Conservation (phyloP, 2,329 filamentous ascomycete genomes). For the Pestalotiopsis fici region DNA sequence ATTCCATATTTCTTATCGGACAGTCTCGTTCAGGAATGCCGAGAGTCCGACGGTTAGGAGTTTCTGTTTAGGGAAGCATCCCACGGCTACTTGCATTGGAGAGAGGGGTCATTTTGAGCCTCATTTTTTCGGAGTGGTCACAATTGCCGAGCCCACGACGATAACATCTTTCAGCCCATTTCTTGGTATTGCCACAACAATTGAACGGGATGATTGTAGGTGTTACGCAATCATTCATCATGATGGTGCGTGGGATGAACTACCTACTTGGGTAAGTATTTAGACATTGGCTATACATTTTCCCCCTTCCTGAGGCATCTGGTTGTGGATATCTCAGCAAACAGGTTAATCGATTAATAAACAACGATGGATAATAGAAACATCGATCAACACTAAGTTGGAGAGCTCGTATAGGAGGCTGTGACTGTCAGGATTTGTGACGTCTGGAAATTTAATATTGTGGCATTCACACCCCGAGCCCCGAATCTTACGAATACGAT, state of each 20-base stretch:
- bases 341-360: too few species aligned
- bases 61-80: neutral
- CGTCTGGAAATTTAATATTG: too few species aligned
- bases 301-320: too few species aligned
- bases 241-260: too few species aligned
- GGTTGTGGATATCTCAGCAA: too few species aligned
- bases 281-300: too few species aligned
- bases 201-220: neutral
- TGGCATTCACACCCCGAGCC: too few species aligned
- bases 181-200: neutral
- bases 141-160: neutral
- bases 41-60: neutral
- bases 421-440: neutral
- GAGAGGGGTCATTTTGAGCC: neutral
- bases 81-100: neutral
- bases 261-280: too few species aligned
- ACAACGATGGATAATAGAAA: too few species aligned
- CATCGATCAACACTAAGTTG: too few species aligned
- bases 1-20: neutral
- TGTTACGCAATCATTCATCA: neutral
- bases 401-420: neutral
- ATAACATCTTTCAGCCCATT: neutral
- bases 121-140: neutral
- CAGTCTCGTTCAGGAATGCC: neutral
- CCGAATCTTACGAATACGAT: too few species aligned